A percentile compares a stretch with the other conserved stretches of the same genome.
phyloP scores from a whole-genome alignment of 495 filamentous ascomycete genomes.

The Annulohypoxylon bovei region DNA sequence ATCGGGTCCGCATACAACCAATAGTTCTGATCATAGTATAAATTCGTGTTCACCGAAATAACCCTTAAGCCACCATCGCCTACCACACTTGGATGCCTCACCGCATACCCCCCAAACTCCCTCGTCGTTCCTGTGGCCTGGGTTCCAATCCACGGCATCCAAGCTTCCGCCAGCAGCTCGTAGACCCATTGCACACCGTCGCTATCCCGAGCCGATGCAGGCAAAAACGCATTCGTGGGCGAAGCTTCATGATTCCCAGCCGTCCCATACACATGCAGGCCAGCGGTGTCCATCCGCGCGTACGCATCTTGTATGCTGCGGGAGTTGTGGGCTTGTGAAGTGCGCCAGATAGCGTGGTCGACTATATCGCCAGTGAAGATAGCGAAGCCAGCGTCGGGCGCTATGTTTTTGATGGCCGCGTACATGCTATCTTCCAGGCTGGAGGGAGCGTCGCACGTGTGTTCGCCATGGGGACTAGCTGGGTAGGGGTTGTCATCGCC shows the following conservation, averaged over 20 bases:
- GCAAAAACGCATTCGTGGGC: slow-evolving; percentile 63
- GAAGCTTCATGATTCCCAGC: slow-evolving; percentile 66
- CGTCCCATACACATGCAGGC: slow-evolving; percentile 59
- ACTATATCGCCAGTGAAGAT: slow-evolving; percentile 63
- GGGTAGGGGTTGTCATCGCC: slow-evolving; percentile 58
- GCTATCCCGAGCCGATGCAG: slow-evolving; percentile 36
- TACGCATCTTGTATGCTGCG: slow-evolving; percentile 58
- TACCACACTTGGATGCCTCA: slow-evolving; percentile 28
- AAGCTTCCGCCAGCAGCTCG: slow-evolving; percentile 57
- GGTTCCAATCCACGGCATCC: slow-evolving; percentile 57
- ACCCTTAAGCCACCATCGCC: slow-evolving; percentile 58
- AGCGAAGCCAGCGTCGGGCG: slow-evolving; percentile 52
- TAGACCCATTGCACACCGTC: slow-evolving; percentile 62
- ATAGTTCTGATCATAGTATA: slow-evolving; percentile 67
- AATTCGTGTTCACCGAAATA: slow-evolving; percentile 67
- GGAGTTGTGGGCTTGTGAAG: slow-evolving; percentile 52
- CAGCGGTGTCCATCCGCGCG: slow-evolving; percentile 47
- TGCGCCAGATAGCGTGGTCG: slow-evolving; percentile 58
- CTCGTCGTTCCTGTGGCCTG: slow-evolving; percentile 45
- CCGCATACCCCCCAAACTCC: slow-evolving; percentile 63
- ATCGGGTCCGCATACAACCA: slow-evolving; percentile 61
- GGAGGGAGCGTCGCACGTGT: slow-evolving; percentile 61
- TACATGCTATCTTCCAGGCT: slow-evolving; percentile 64
- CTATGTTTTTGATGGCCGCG: slow-evolving; percentile 55
- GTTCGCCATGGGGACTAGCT: slow-evolving; percentile 58